Evolutionary conservation across 495 filamentous ascomycete species (phyloP).

Genomic region (Penicillium paxilli): DNA sequence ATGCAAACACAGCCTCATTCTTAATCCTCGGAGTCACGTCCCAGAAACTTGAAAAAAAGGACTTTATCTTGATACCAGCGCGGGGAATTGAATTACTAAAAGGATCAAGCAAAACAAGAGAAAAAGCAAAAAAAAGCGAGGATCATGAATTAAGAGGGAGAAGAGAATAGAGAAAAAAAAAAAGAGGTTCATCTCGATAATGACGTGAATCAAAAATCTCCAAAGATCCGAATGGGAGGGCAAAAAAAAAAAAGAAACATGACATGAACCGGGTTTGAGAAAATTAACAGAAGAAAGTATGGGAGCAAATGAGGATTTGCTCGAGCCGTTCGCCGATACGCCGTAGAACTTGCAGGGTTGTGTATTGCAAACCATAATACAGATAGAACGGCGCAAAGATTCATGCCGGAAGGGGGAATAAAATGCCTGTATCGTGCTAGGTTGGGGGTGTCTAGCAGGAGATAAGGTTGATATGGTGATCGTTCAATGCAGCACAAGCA

Average conservation of each 20-base stretch:
- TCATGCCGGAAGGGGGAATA: neutral
- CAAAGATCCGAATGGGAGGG: neutral
- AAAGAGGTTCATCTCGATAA: too few species aligned
- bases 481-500: slow-evolving; percentile 66
- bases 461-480: slow-evolving; percentile 49
- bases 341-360: slow-evolving; percentile 9
- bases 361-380: slow-evolving; percentile 17
- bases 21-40: neutral
- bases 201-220: too few species aligned
- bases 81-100: neutral
- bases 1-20: neutral
- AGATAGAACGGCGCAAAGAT: slow-evolving; percentile 2
- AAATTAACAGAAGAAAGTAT: neutral
- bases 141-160: neutral
- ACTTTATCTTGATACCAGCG: neutral
- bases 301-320: neutral
- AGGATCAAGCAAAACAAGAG: neutral
- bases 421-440: neutral
- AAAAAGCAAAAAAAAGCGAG: neutral
- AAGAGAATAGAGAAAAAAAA: neutral
- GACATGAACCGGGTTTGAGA: too few species aligned
- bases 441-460: slow-evolving; percentile 33
- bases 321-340: slow-evolving; percentile 13
- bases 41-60: too few species aligned
- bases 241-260: too few species aligned